Evolutionary conservation across 805 yeast genomes (phyloP).

Genomic region (Debaryomyces castellii): DNA sequence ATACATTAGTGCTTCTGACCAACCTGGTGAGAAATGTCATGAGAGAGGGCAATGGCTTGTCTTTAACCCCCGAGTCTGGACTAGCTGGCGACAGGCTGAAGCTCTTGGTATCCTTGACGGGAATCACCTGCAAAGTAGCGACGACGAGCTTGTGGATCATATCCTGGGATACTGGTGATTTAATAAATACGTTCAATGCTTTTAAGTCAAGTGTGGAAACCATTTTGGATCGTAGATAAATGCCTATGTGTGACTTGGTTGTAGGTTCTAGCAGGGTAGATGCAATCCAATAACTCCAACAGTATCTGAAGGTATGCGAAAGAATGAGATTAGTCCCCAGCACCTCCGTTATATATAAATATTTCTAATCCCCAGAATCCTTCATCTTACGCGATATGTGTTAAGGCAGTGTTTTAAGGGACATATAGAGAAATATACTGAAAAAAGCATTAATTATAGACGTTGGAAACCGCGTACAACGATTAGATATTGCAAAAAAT

Average conservation of each 20-base stretch:
- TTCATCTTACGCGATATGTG: not conserved
- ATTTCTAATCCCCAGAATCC: not conserved
- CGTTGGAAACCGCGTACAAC: not conserved
- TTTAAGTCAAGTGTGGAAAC: slow-evolving; percentile 31
- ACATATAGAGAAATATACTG: not conserved
- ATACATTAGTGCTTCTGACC: slow-evolving; percentile 75
- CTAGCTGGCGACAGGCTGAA: slow-evolving; percentile 19
- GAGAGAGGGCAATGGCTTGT: slow-evolving; percentile 59
- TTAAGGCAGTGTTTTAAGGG: slow-evolving; percentile 2
- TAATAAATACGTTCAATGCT: slow-evolving; percentile 59
- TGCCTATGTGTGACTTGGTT: too few species aligned
- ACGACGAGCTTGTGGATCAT: slow-evolving; percentile 71
- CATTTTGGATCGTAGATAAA: not conserved
- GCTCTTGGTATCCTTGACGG: slow-evolving; percentile 49
- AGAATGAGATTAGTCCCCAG: not conserved
- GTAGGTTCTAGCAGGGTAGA: too few species aligned
- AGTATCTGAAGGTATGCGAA: not conserved
- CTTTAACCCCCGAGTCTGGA: slow-evolving; percentile 22
- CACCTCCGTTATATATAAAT: not conserved
- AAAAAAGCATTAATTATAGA: not conserved
- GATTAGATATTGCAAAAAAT: not conserved
- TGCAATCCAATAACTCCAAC: not conserved
- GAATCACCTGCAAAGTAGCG: slow-evolving; percentile 64
- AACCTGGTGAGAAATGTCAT: slow-evolving; percentile 72
- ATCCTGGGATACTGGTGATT: slow-evolving; percentile 70